Percentiles rank a stretch among this genome's conserved stretches.
Evolutionary conservation across 306 rosid species (phyloP).

Genomic region (Dryas octopetala): DNA sequence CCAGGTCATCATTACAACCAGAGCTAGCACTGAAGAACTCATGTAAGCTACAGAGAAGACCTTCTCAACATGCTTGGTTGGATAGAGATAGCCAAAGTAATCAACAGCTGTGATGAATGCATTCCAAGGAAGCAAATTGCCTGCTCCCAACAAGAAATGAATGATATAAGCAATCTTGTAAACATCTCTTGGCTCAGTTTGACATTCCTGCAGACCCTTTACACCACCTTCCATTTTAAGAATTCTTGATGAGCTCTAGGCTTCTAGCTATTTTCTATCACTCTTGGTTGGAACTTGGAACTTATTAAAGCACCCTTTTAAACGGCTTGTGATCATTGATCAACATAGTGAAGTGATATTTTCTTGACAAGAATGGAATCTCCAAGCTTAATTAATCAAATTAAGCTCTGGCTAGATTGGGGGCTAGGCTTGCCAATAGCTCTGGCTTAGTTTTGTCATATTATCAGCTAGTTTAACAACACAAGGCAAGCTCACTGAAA

Average conservation of each 20-base stretch:
- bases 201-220: constrained; percentile 39
- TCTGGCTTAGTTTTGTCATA: constrained; percentile 14
- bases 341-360: constrained; percentile 25
- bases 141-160: constrained; percentile 88
- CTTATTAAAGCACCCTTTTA: constrained; percentile 24
- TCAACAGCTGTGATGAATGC: constrained; percentile 92
- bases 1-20: constrained; percentile 63
- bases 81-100: constrained; percentile 77
- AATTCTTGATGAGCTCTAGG: neutral
- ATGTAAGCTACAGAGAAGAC: constrained; percentile 85
- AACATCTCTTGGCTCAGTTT: constrained; percentile 46
- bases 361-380: constrained; percentile 47
- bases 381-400: constrained; percentile 24
- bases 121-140: constrained; percentile 95
- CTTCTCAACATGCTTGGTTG: constrained; percentile 65
- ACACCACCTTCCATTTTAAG: constrained; percentile 49
- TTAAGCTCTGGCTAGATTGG: constrained; percentile 10
- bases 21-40: constrained; percentile 62
- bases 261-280: neutral
- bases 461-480: neutral
- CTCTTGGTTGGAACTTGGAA: constrained; percentile 23
- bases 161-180: constrained; percentile 69
- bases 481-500: neutral
- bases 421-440: constrained; percentile 21
- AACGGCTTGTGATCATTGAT: neutral